Conservation (phyloP, 139 green algal genomes). For the Mychonastes homosphaera region DNA sequence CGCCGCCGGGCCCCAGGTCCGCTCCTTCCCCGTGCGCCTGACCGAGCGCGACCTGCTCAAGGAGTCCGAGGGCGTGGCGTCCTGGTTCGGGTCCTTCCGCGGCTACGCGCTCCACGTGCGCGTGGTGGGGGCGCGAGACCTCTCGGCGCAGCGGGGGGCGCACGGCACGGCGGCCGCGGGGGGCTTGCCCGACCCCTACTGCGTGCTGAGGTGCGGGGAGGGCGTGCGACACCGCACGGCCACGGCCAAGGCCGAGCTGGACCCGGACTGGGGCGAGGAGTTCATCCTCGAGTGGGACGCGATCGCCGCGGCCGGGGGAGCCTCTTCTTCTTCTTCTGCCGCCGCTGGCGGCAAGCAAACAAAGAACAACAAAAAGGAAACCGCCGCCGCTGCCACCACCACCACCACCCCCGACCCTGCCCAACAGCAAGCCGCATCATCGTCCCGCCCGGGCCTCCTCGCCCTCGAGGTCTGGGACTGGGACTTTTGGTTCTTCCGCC, state of each 20-base stretch:
- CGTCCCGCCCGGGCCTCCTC: too few relatives aligned
- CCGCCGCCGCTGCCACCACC: too few relatives aligned
- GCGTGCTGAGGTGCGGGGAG: conserved; percentile 1
- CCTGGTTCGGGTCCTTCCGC: conserved; percentile 16
- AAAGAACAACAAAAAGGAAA: not conserved
- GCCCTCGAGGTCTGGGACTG: conserved; percentile 10
- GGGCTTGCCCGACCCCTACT: conserved; percentile 15
- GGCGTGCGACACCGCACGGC: not conserved
- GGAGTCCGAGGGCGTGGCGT: conserved; percentile 2
- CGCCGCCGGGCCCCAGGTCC: too few relatives aligned
- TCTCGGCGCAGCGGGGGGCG: too few relatives aligned
- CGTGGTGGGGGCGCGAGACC: conserved; percentile 10
- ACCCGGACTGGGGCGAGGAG: conserved; percentile 17
- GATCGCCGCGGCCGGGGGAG: not conserved
- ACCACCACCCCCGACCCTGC: too few relatives aligned
- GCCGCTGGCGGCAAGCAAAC: not conserved
- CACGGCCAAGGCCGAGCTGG: not conserved
- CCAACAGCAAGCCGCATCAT: too few relatives aligned
- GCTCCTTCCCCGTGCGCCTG: conserved; percentile 10
- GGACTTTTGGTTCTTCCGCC: conserved; percentile 18
- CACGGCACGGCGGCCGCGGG: not conserved
- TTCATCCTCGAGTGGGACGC: conserved; percentile 10
- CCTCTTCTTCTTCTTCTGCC: not conserved
- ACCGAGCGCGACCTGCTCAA: conserved; percentile 15
- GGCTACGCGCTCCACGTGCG: conserved; percentile 14